Evolutionary conservation across 2,329 filamentous ascomycete species (phyloP).

Genomic region (Aspergillus spinulosporus): DNA sequence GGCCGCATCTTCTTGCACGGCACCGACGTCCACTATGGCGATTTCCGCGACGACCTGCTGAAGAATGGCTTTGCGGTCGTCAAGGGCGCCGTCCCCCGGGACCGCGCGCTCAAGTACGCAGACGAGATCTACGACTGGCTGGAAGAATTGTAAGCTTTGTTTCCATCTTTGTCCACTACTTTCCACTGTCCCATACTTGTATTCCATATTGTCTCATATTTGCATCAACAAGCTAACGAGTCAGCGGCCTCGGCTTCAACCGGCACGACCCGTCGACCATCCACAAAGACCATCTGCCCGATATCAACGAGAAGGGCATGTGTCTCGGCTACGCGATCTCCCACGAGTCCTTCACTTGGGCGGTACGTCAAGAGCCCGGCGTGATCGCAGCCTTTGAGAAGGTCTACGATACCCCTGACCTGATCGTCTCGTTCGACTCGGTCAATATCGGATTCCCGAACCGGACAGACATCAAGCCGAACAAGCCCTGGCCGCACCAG

Average conservation of each 20-base stretch:
- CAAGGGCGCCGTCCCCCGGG: slow-evolving; percentile 47
- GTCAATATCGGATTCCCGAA: slow-evolving; percentile 51
- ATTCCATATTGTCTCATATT: no score
- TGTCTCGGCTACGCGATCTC: slow-evolving; percentile 49
- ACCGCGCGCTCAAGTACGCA: slow-evolving; percentile 37
- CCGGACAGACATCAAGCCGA: slow-evolving; percentile 18
- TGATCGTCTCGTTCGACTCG: slow-evolving; percentile 54
- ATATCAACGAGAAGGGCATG: slow-evolving; percentile 53
- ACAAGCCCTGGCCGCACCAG: slow-evolving; percentile 50
- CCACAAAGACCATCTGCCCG: slow-evolving; percentile 36
- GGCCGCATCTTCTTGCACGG: slow-evolving; percentile 21
- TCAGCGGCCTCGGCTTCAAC: slow-evolving; percentile 37
- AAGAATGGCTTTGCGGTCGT: slow-evolving; percentile 49
- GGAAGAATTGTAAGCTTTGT: slow-evolving; percentile 24
- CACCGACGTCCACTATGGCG: slow-evolving; percentile 20
- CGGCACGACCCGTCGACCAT: slow-evolving; percentile 38
- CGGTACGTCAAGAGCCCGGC: slow-evolving; percentile 48
- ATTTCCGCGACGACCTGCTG: slow-evolving; percentile 30
- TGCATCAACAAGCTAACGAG: background rate
- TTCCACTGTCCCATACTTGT: no score
- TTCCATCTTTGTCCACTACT: background rate
- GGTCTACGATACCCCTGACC: slow-evolving; percentile 48
- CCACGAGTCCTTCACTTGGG: slow-evolving; percentile 54
- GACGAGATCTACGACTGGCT: slow-evolving; percentile 27
- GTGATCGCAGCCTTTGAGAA: slow-evolving; percentile 50